phyloP scores from a whole-genome alignment of 768 basidiomycete species.

The Coprinopsis sp. region DNA sequence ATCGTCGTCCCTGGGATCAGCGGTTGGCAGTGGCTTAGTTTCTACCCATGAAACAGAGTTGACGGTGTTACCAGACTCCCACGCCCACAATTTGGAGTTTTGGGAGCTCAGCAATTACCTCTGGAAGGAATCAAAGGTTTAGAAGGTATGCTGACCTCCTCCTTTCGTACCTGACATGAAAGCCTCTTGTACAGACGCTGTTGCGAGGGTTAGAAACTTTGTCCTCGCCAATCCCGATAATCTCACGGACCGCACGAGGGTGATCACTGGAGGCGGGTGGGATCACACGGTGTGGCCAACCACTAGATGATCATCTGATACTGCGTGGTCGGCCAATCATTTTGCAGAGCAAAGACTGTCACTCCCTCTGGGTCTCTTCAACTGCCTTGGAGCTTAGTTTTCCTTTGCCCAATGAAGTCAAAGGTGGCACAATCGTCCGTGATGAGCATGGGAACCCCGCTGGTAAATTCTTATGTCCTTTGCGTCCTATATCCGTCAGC shows the following conservation, averaged over 20 bases:
- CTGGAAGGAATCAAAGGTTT: constrained; percentile 59
- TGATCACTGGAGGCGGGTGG: constrained; percentile 84
- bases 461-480: constrained; percentile 42
- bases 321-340: constrained; percentile 67
- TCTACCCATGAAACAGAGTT: neutral
- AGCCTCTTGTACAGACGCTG: constrained; percentile 47
- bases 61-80: constrained; percentile 52
- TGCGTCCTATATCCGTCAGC: constrained; percentile 5
- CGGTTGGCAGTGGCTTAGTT: no score
- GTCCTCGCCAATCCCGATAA: constrained; percentile 56
- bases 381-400: constrained; percentile 52
- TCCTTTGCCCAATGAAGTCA: constrained; percentile 62
- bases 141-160: constrained; percentile 36
- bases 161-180: neutral
- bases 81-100: constrained; percentile 76
- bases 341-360: constrained; percentile 82
- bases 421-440: constrained; percentile 77
- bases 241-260: constrained; percentile 49
- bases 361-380: constrained; percentile 82
- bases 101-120: constrained; percentile 59
- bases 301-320: constrained; percentile 66
- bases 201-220: constrained; percentile 55
- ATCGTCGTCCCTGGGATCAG: constrained; percentile 70
- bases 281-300: constrained; percentile 80
- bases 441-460: constrained; percentile 64